A percentile compares a stretch with the other conserved stretches of the same genome.
These are phyloP conservation scores for Xerocomus brunneocitrinus DNA, from an alignment of 768 basidiomycete species.

Conservation along the genomic window DNA sequence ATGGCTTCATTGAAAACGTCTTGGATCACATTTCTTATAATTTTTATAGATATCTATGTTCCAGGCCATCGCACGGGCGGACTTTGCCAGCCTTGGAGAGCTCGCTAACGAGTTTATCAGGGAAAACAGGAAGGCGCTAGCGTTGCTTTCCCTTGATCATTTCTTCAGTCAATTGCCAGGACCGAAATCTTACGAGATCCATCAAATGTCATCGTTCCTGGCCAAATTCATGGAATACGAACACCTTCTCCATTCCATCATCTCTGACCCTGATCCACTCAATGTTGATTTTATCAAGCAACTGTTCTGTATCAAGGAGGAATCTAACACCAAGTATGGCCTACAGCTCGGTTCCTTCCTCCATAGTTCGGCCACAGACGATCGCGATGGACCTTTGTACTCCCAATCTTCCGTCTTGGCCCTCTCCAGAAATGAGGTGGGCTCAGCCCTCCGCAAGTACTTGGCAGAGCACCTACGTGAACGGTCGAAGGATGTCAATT, in stretches of 20 bases:
- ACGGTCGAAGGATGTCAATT: neutral
- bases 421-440: constrained; percentile 20
- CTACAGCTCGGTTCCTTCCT: constrained; percentile 9
- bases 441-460: constrained; percentile 16
- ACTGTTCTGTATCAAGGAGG: constrained; percentile 21
- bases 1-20: neutral
- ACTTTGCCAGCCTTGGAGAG: constrained; percentile 25
- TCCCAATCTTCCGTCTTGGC: constrained; percentile 8
- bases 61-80: constrained; percentile 24
- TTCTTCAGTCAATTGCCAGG: constrained; percentile 3
- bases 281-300: constrained; percentile 19
- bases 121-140: neutral
- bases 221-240: constrained; percentile 3
- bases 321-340: constrained; percentile 8
- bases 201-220: constrained; percentile 9
- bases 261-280: constrained; percentile 5
- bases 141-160: constrained; percentile 9
- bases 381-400: neutral
- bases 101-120: constrained; percentile 31
- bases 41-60: constrained; percentile 29
- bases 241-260: constrained; percentile 5
- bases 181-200: constrained; percentile 22
- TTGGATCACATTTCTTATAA: neutral
- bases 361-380: neutral
- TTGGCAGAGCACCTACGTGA: constrained; percentile 27